Base-by-base conservation (phyloP, 1,139 yeast genomes). In the Diutina rugosa region DNA sequence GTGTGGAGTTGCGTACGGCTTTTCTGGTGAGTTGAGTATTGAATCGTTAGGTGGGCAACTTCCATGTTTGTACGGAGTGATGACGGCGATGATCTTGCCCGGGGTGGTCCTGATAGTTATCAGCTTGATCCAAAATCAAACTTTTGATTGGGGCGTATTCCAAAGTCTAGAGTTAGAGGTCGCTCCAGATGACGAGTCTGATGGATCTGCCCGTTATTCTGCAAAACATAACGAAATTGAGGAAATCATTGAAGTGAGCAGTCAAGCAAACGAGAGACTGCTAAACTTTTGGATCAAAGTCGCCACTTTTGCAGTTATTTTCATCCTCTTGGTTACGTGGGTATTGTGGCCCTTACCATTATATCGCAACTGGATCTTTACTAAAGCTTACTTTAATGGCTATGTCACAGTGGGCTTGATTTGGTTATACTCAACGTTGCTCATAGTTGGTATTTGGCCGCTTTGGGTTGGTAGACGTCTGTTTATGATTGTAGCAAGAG, bases 271-370 rank as follows among this genome's bases (percentile, higher is more conserved):
- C 48, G 55, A 61, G 2, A 59, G 57, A n/a, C 59, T 59, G 45
- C 61, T 65, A 10, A 57, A 61, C 53, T 57, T 59, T 45, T 68
- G 67, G 59, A 65, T 65, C 54, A 70, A 69, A 55, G 58, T 70
- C 9, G 71, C 77, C 3, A 65, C 69, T 52, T 67, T 64, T 28
- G 65, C 72, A 9, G 62, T 67, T 46, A 57, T 68, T 0, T 61
- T 70, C 48, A 63, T 65, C 16, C 60, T 73, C 29, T 64, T 73
- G 29, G 58, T 73, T 5, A 70, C 69, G 30, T 71, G 72, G 73
- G 74, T 75, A 7, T 55, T 76, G 9, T 76, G 79, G 79, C 80
- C 80, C 54, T 66, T 76, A 63, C 79, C 79, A 14, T 66, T 76
- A 63, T 76, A 75, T 58, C 69, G 79, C 56, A 69, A 73, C 58